phyloP scores from a whole-genome alignment of 2,329 filamentous ascomycete genomes.

The Fusarium beomiforme region DNA sequence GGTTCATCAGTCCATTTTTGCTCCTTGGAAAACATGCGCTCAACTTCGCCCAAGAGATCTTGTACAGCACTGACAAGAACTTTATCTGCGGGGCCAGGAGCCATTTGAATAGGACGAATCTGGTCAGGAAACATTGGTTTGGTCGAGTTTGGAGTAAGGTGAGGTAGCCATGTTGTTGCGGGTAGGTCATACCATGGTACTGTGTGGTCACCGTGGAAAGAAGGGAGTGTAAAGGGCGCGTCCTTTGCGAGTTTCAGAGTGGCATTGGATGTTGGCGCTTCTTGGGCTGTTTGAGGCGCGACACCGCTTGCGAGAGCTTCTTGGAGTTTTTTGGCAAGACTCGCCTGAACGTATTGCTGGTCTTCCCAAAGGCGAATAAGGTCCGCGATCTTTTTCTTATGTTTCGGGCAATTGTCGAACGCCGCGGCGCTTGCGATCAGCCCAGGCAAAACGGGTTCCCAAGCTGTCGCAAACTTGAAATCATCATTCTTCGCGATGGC shows the following conservation, averaged over 20 bases:
- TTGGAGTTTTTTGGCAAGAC: constrained; percentile 67
- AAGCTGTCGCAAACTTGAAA: constrained; percentile 62
- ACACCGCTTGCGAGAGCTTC: constrained; percentile 60
- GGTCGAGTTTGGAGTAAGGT: constrained; percentile 79
- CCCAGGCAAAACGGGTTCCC: constrained; percentile 69
- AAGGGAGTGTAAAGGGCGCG: constrained; percentile 75
- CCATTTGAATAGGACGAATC: constrained; percentile 77
- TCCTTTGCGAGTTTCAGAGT: constrained; percentile 60
- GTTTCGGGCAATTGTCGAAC: constrained; percentile 70
- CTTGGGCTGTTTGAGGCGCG: constrained; percentile 33
- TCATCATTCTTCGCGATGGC: constrained; percentile 63
- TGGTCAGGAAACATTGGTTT: constrained; percentile 76
- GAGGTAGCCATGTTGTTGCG: constrained; percentile 82
- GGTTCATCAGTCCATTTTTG: constrained; percentile 58
- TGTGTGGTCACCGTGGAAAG: constrained; percentile 78
- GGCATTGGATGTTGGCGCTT: constrained; percentile 35
- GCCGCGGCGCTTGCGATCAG: constrained; percentile 68
- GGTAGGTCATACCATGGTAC: constrained; percentile 85
- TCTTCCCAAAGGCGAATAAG: constrained; percentile 78
- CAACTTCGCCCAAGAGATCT: constrained; percentile 73
- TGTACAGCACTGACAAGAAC: constrained; percentile 75
- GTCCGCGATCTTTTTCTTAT: constrained; percentile 70
- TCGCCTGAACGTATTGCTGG: constrained; percentile 67
- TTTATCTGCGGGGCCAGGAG: constrained; percentile 73
- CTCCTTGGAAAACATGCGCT: constrained; percentile 71